phyloP scores from a whole-genome alignment of 176 grass and related monocot species.

The Cenchrus americanus region DNA sequence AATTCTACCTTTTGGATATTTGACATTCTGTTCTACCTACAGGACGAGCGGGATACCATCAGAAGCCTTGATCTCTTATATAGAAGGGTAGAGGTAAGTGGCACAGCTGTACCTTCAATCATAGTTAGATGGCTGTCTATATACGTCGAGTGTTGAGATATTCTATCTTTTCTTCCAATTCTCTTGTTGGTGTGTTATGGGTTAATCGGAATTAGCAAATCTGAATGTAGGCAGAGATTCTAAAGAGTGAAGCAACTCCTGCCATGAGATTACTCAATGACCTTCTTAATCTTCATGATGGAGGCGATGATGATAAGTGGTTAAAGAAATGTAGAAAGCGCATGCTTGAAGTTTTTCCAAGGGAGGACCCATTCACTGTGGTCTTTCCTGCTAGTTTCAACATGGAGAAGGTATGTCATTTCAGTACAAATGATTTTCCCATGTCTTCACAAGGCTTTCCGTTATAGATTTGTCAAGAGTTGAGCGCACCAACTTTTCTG shows the following conservation, averaged over 20 bases:
- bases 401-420: slow-evolving; percentile 73
- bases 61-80: slow-evolving; percentile 96
- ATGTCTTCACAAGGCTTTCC: slow-evolving; percentile 15
- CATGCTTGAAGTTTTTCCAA: slow-evolving; percentile 76
- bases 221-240: slow-evolving; percentile 76
- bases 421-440: slow-evolving; percentile 14
- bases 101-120: background rate
- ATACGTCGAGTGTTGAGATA: slow-evolving; percentile 12
- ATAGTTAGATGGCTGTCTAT: slow-evolving; percentile 13
- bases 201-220: slow-evolving; percentile 39
- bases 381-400: slow-evolving; percentile 75
- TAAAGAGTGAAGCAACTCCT: slow-evolving; percentile 89
- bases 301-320: slow-evolving; percentile 77
- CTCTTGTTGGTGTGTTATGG: slow-evolving; percentile 8
- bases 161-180: background rate
- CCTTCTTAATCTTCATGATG: slow-evolving; percentile 89
- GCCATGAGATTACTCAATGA: slow-evolving; percentile 90
- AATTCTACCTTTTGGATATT: slow-evolving; percentile 20
- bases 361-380: slow-evolving; percentile 86
- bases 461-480: slow-evolving; percentile 9
- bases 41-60: slow-evolving; percentile 89
- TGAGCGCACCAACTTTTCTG: background rate
- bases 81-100: slow-evolving; percentile 78
- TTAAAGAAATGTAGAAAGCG: slow-evolving; percentile 83
- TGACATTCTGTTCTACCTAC: slow-evolving; percentile 34